Conservation (phyloP, 2,329 filamentous ascomycete species). For the Sporothrix sp. region DNA sequence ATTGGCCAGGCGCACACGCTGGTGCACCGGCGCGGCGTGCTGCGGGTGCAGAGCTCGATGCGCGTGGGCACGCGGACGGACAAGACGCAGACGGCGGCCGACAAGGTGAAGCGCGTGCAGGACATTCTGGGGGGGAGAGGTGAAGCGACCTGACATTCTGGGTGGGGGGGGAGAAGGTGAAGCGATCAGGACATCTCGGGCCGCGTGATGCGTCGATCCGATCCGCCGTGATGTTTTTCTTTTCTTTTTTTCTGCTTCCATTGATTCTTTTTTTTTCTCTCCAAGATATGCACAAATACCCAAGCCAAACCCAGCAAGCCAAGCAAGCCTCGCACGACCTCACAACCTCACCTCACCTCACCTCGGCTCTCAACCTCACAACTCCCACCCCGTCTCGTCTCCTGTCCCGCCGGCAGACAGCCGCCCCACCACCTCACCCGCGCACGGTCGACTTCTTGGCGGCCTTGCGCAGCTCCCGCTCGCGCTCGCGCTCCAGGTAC, state of each 20-base stretch:
- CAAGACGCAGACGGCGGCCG: conserved; percentile 69
- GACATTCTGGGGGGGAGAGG: conserved; percentile 33
- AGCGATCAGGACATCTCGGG: no score
- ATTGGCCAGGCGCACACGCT: conserved; percentile 79
- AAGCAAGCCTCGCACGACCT: not conserved
- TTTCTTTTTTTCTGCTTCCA: no score
- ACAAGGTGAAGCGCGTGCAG: conserved; percentile 62
- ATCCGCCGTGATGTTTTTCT: no score
- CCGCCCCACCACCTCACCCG: conserved; percentile 26
- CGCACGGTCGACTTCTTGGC: conserved; percentile 47
- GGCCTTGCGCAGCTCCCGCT: conserved; percentile 55
- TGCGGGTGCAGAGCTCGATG: conserved; percentile 82
- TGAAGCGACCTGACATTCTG: not conserved
- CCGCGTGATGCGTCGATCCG: no score
- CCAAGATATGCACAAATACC: not conserved
- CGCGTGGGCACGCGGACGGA: conserved; percentile 76
- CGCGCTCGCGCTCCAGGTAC: conserved; percentile 70
- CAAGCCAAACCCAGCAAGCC: not conserved
- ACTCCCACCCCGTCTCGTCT: not conserved
- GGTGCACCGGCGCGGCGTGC: conserved; percentile 66
- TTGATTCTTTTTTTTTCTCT: not conserved
- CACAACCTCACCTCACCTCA: not conserved
- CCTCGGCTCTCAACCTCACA: not conserved
- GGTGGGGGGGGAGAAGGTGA: no score
- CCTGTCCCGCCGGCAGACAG: no score